Conservation (phyloP, 805 yeast species). For the Suhomyces sp. region DNA sequence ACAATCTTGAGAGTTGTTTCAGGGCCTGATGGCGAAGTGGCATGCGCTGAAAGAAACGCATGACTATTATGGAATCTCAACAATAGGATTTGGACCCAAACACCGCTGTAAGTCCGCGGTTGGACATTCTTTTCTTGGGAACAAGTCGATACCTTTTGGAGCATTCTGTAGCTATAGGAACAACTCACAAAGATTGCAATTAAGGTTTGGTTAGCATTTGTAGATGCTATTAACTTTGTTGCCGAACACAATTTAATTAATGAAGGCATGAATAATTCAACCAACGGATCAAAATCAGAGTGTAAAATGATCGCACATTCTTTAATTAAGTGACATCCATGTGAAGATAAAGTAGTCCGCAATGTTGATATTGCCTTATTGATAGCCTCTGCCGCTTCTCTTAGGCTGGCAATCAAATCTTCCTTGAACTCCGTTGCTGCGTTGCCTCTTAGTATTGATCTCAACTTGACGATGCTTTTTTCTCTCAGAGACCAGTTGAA, state of each 20-base stretch:
- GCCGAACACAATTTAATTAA: slow-evolving; percentile 56
- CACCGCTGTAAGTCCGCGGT: slow-evolving; percentile 67
- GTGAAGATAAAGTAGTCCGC: slow-evolving; percentile 76
- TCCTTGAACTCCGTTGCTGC: slow-evolving; percentile 38
- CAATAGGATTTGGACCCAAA: slow-evolving; percentile 66
- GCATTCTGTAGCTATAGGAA: slow-evolving; percentile 51
- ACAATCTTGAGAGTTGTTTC: slow-evolving; percentile 53
- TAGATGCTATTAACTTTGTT: slow-evolving; percentile 63
- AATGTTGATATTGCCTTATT: slow-evolving; percentile 67
- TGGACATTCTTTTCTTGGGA: slow-evolving; percentile 68
- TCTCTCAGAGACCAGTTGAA: slow-evolving; percentile 82
- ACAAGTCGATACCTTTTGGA: slow-evolving; percentile 50
- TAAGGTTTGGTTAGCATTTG: slow-evolving; percentile 54
- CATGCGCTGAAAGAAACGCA: slow-evolving; percentile 26
- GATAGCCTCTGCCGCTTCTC: slow-evolving; percentile 50
- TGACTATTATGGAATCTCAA: slow-evolving; percentile 46
- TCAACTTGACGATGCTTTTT: slow-evolving; percentile 51
- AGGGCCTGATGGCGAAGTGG: slow-evolving; percentile 16
- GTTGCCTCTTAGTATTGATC: slow-evolving; percentile 64
- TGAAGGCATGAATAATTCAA: slow-evolving; percentile 49
- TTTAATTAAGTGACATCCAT: slow-evolving; percentile 74
- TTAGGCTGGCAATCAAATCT: slow-evolving; percentile 31
- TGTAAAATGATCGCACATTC: slow-evolving; percentile 54
- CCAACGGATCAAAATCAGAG: slow-evolving; percentile 42
- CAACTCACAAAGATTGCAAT: slow-evolving; percentile 56